Conservation (phyloP, 345 rosid genomes). For the Linum trigynum region DNA sequence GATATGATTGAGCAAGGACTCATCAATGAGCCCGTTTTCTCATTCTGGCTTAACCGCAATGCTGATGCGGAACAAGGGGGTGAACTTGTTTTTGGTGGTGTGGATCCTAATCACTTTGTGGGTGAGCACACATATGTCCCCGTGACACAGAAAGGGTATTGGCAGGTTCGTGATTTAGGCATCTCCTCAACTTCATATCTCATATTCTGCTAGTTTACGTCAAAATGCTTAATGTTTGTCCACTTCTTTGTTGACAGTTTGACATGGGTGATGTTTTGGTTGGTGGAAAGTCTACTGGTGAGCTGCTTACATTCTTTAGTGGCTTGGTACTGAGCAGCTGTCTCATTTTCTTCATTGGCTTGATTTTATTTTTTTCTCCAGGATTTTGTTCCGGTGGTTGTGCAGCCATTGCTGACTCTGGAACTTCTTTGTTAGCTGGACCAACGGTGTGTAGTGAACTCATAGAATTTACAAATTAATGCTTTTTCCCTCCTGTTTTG, state of each 20-base stretch:
- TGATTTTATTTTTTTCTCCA: conserved; percentile 21
- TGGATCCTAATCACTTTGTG: conserved; percentile 61
- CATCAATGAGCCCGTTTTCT: conserved; percentile 67
- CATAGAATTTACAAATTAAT: background rate
- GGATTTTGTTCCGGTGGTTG: conserved; percentile 62
- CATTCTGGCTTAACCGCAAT: conserved; percentile 89
- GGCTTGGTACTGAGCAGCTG: background rate
- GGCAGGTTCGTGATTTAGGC: conserved; percentile 61
- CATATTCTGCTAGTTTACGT: background rate
- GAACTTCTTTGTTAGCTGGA: conserved; percentile 89
- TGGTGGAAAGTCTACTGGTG: conserved; percentile 67
- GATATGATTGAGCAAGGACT: conserved; percentile 76
- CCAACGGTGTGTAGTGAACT: conserved; percentile 52
- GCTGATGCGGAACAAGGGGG: conserved; percentile 67
- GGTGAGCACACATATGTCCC: conserved; percentile 90
- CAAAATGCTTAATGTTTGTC: background rate
- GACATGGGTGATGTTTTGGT: conserved; percentile 89
- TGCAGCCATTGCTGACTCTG: conserved; percentile 96
- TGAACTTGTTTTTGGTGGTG: conserved; percentile 84
- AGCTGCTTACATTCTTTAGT: conserved; percentile 4
- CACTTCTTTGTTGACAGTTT: conserved; percentile 35
- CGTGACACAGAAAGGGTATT: conserved; percentile 79
- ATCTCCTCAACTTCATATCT: background rate
- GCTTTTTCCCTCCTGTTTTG: too few species aligned
- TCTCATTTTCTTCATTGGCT: background rate